Evolutionary conservation across 73 alveolate species (phyloP).

Genomic region (Tetrahymena malaccensis): DNA sequence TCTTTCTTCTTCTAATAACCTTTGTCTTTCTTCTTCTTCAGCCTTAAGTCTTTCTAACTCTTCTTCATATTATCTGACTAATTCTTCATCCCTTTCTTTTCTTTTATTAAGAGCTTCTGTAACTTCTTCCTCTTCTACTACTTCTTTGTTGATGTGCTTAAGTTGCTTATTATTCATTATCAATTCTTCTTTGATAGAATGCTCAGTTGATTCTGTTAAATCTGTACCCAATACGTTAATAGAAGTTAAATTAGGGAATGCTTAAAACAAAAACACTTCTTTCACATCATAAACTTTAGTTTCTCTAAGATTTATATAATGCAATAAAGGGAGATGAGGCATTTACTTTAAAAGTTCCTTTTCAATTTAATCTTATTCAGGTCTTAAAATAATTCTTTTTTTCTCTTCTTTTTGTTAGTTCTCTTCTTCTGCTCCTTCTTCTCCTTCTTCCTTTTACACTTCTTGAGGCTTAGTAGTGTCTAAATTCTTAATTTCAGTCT

Average conservation of each 20-base stretch:
- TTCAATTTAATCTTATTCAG: neutral
- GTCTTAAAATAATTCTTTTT: neutral
- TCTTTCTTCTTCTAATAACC: constrained; percentile 26
- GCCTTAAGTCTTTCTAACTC: constrained; percentile 18
- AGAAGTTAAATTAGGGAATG: constrained; percentile 1
- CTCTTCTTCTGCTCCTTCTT: neutral
- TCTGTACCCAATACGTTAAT: constrained; percentile 23
- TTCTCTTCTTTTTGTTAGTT: neutral
- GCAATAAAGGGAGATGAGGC: constrained; percentile 17
- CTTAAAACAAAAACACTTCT: neutral
- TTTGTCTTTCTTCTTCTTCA: constrained; percentile 35
- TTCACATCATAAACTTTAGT: constrained; percentile 7
- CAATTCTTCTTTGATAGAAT: constrained; percentile 21
- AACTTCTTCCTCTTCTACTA: constrained; percentile 17
- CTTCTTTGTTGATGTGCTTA: constrained; percentile 30
- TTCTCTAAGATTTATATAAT: constrained; percentile 30
- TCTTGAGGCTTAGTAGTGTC: neutral
- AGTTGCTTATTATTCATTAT: constrained; percentile 11
- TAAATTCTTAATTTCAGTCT: neutral
- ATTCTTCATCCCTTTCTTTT: constrained; percentile 34
- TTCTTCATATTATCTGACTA: constrained; percentile 19
- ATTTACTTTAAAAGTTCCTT: neutral
- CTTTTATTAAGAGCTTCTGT: constrained; percentile 30
- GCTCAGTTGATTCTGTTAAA: constrained; percentile 16
- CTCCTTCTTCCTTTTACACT: neutral